Evolutionary conservation across 2,329 filamentous ascomycete genomes (phyloP).

Genomic region (Teratosphaeria destructans): DNA sequence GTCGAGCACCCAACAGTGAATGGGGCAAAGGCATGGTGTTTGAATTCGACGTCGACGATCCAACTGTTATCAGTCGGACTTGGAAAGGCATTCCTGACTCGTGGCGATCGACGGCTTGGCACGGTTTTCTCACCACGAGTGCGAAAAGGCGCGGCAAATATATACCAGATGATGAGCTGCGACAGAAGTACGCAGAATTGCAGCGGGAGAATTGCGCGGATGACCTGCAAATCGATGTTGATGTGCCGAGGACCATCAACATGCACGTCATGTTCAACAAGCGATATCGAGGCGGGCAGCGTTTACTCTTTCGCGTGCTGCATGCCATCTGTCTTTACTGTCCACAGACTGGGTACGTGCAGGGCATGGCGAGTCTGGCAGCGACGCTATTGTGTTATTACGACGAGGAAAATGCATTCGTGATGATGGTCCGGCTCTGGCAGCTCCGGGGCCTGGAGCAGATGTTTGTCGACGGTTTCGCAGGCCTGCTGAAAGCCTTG

Average conservation of each 20-base stretch:
- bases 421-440: conserved; percentile 96
- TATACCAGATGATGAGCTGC: conserved; percentile 59
- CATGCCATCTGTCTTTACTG: conserved; percentile 88
- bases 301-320: conserved; percentile 81
- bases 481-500: conserved; percentile 75
- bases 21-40: conserved; percentile 53
- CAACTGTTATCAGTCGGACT: conserved; percentile 74
- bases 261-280: conserved; percentile 95
- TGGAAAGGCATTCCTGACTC: conserved; percentile 98
- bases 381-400: conserved; percentile 93
- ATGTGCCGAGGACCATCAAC: conserved; percentile 89
- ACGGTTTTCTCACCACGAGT: conserved; percentile 74
- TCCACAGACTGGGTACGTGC: conserved; percentile 85
- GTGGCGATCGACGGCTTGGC: conserved; percentile 90
- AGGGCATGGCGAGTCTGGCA: conserved; percentile 91
- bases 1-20: conserved; percentile 5
- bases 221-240: conserved; percentile 92
- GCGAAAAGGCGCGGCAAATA: conserved; percentile 53
- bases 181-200: conserved; percentile 59
- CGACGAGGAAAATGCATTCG: conserved; percentile 85
- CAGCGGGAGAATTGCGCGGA: conserved; percentile 69
- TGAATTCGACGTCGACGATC: conserved; percentile 70
- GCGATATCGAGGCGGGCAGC: conserved; percentile 83
- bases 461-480: conserved; percentile 59
- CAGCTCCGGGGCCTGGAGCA: conserved; percentile 74